These are phyloP conservation scores for Zygosaccharomyces pseudorouxii DNA, from an alignment of 805 yeast genomes.

Conservation along the genomic window DNA sequence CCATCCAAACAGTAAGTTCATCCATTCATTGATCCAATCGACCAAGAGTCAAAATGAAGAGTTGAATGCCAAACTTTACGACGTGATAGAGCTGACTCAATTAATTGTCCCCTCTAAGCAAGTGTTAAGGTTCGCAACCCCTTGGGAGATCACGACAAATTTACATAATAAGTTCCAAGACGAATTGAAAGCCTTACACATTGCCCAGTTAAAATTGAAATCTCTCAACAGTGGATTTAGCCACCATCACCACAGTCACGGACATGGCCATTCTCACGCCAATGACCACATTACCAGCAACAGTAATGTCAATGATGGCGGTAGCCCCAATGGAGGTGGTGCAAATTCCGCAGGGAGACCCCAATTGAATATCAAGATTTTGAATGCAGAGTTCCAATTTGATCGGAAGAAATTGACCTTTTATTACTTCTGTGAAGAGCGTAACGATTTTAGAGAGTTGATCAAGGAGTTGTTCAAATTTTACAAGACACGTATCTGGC, in stretches of 20 bases:
- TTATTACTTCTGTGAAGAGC: slow-evolving; percentile 57
- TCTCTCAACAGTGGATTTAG: slow-evolving; percentile 27
- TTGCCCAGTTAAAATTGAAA: slow-evolving; percentile 53
- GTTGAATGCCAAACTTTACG: slow-evolving; percentile 35
- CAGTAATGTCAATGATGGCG: slow-evolving; percentile 3
- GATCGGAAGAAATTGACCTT: slow-evolving; percentile 74
- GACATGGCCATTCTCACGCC: slow-evolving; percentile 1
- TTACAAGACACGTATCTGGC: slow-evolving; percentile 77
- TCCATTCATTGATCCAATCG: slow-evolving; percentile 27
- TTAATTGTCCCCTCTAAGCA: slow-evolving; percentile 74
- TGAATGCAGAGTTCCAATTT: slow-evolving; percentile 77
- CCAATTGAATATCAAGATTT: slow-evolving; percentile 50
- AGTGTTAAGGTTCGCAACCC: slow-evolving; percentile 69
- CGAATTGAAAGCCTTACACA: slow-evolving; percentile 65
- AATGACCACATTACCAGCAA: not conserved
- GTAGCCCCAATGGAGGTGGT: slow-evolving; percentile 26
- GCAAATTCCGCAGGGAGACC: slow-evolving; percentile 26
- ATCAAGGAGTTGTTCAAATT: slow-evolving; percentile 70
- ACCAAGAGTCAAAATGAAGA: slow-evolving; percentile 24
- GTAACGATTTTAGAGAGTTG: slow-evolving; percentile 69
- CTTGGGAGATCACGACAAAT: slow-evolving; percentile 56
- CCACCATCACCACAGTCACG: slow-evolving; percentile 18
- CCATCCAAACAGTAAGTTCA: slow-evolving; percentile 26
- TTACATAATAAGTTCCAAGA: slow-evolving; percentile 61
- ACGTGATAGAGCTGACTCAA: slow-evolving; percentile 41